These are phyloP conservation scores for Podospora appendiculata DNA, from an alignment of 495 filamentous ascomycete species.

Conservation along the genomic window DNA sequence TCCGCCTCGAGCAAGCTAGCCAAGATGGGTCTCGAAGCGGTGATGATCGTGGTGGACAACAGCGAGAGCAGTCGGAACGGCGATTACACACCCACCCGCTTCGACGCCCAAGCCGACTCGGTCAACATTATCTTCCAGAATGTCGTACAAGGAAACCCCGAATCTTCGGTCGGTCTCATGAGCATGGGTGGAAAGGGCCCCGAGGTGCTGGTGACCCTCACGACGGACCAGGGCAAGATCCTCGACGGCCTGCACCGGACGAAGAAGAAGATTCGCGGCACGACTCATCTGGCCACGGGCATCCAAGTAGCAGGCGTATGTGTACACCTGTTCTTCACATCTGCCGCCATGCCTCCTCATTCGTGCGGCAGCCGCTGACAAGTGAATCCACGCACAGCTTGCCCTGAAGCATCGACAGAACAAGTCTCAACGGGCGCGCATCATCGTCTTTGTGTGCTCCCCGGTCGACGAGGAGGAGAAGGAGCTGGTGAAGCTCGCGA, in stretches of 20 bases:
- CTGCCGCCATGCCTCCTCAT: not conserved
- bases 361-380: too few species aligned
- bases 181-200: constrained; percentile 97
- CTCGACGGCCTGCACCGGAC: constrained; percentile 88
- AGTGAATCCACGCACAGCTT: constrained; percentile 44
- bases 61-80: constrained; percentile 96
- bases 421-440: constrained; percentile 88
- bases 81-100: constrained; percentile 90
- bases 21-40: constrained; percentile 57
- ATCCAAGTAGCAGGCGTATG: constrained; percentile 91
- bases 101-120: constrained; percentile 91
- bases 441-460: constrained; percentile 92
- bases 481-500: constrained; percentile 78
- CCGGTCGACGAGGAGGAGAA: constrained; percentile 85
- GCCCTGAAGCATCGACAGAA: constrained; percentile 98
- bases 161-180: constrained; percentile 96
- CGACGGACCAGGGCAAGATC: constrained; percentile 90
- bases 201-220: constrained; percentile 92
- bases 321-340: constrained; percentile 9
- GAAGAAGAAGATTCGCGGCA: constrained; percentile 92
- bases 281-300: constrained; percentile 77
- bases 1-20: not conserved
- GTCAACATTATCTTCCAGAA: constrained; percentile 90
- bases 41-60: constrained; percentile 83
- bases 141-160: constrained; percentile 89